A percentile compares a stretch with the other conserved stretches of the same genome.
These are phyloP conservation scores for Hanseniaspora nectarophila DNA, from an alignment of 805 yeast genomes.

Conservation along the genomic window DNA sequence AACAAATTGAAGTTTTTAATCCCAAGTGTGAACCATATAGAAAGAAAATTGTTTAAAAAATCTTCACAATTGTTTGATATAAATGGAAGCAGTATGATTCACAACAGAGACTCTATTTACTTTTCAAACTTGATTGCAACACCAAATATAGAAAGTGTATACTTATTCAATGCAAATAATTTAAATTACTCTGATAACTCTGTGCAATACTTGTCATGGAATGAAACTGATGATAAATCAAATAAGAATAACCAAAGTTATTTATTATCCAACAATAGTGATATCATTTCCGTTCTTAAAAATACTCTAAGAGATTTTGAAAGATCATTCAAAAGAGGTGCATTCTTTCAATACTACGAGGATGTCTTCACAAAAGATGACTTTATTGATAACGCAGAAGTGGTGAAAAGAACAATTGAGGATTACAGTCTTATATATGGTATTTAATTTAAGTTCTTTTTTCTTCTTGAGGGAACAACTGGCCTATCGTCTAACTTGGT, in stretches of 20 bases:
- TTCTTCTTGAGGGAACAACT: constrained; percentile 7
- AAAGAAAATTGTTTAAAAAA: constrained; percentile 1
- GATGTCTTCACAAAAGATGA: constrained; percentile 5
- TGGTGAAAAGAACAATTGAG: constrained; percentile 2
- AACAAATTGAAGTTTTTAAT: constrained; percentile 3
- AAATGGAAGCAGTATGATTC: not conserved
- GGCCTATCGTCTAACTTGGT: constrained; percentile 10
- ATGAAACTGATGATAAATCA: not conserved
- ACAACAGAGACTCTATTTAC: not conserved
- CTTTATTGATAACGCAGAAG: constrained; percentile 3
- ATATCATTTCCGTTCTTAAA: not conserved
- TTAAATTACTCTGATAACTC: not conserved
- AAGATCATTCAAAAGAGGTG: constrained; percentile 10
- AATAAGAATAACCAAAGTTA: not conserved
- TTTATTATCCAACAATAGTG: constrained; percentile 6
- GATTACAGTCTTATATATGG: constrained; percentile 2
- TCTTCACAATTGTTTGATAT: constrained; percentile 6
- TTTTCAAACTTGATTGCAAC: constrained; percentile 5
- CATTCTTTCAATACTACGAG: constrained; percentile 8
- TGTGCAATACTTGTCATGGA: constrained; percentile 3
- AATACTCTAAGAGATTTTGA: not conserved
- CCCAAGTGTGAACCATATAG: constrained; percentile 4
- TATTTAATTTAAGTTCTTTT: not conserved
- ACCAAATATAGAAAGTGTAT: not conserved
- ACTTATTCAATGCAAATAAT: not conserved